A percentile compares a stretch with the other conserved stretches of the same genome.
Evolutionary conservation across 495 filamentous ascomycete genomes (phyloP).

Genomic region (Pseudotulostoma volvatum): DNA sequence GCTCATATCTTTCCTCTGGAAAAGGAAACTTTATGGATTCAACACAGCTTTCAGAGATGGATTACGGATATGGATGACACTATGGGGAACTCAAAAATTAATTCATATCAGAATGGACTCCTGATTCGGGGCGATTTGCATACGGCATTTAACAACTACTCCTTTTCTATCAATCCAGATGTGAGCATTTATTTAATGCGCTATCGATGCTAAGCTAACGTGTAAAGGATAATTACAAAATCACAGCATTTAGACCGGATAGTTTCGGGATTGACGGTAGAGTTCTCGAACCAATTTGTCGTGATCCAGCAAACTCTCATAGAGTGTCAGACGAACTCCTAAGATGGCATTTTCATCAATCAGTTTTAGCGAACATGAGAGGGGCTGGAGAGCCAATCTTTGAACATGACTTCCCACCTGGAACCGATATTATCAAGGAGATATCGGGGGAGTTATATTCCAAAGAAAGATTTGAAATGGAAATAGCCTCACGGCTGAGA

Average conservation of each 20-base stretch:
- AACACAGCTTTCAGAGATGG: neutral
- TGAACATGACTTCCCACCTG: constrained; percentile 25
- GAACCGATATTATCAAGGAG: constrained; percentile 20
- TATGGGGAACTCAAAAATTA: constrained; percentile 11
- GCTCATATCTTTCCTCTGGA: constrained; percentile 23
- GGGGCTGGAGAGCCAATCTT: constrained; percentile 23
- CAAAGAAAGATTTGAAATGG: too few species aligned
- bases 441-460: constrained; percentile 17
- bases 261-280: constrained; percentile 11
- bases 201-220: too few species aligned
- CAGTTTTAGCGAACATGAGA: constrained; percentile 21
- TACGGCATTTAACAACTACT: constrained; percentile 15
- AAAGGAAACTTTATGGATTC: constrained; percentile 6
- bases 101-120: constrained; percentile 22
- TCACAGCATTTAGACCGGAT: constrained; percentile 16
- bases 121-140: constrained; percentile 15
- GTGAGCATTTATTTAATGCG: too few species aligned
- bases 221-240: constrained; percentile 20
- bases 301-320: constrained; percentile 14
- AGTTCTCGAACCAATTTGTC: constrained; percentile 16
- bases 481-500: too few species aligned
- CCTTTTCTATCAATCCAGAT: constrained; percentile 15
- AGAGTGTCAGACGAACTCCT: constrained; percentile 19
- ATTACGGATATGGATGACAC: neutral
- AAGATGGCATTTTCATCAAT: constrained; percentile 26